A percentile compares a stretch with the other conserved stretches of the same genome.
phyloP scores from a whole-genome alignment of 2,329 filamentous ascomycete genomes.

The Monosporascus ibericus region DNA sequence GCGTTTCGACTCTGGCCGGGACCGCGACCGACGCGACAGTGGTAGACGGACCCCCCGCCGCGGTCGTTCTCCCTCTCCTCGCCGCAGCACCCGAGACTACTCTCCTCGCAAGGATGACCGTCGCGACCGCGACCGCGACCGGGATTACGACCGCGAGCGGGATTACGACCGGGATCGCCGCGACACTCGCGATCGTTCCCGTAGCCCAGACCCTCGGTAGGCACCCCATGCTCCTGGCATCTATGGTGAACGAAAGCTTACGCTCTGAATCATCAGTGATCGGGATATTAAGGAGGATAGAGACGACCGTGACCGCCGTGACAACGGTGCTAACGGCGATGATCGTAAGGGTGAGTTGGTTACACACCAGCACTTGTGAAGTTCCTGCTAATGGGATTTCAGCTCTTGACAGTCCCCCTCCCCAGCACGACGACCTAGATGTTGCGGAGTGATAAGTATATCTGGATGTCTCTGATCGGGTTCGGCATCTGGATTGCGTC shows the following conservation, averaged over 20 bases:
- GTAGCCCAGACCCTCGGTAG: conserved; percentile 53
- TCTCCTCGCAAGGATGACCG: conserved; percentile 87
- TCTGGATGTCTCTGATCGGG: conserved; percentile 6
- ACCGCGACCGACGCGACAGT: conserved; percentile 57
- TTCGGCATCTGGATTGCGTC: conserved; percentile 9
- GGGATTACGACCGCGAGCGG: conserved; percentile 68
- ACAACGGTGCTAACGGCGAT: conserved; percentile 76
- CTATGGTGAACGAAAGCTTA: conserved; percentile 4
- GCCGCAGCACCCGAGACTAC: conserved; percentile 70
- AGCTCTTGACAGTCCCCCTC: conserved; percentile 70
- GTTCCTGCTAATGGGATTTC: conserved; percentile 11
- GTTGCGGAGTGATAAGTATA: conserved; percentile 65
- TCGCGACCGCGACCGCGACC: conserved; percentile 72
- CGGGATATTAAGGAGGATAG: conserved; percentile 58
- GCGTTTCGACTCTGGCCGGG: conserved; percentile 91
- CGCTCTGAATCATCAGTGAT: conserved; percentile 28
- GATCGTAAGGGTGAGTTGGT: conserved; percentile 73
- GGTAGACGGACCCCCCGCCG: conserved; percentile 58
- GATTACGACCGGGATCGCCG: conserved; percentile 46
- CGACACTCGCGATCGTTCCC: conserved; percentile 58
- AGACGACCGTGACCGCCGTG: conserved; percentile 67
- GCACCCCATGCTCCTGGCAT: conserved; percentile 4
- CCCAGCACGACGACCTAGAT: conserved; percentile 89
- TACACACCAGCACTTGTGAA: conserved; percentile 12
- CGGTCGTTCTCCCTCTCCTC: conserved; percentile 71